A percentile compares a stretch with the other conserved stretches of the same genome.
phyloP scores from a whole-genome alignment of 495 filamentous ascomycete species.

The Xylaria bambusicola region DNA sequence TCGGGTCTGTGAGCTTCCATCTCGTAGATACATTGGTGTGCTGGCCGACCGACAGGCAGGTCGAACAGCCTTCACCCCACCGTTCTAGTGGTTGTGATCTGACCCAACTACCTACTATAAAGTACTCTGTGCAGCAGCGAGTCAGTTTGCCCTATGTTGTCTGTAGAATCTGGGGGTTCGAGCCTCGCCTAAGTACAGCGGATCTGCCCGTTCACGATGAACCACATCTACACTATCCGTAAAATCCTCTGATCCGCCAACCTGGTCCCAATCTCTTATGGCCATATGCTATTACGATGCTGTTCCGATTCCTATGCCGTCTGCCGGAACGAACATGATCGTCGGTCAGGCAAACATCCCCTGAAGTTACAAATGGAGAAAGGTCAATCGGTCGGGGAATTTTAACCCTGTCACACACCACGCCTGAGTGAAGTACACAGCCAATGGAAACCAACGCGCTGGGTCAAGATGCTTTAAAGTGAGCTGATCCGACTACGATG shows the following conservation, averaged over 20 bases:
- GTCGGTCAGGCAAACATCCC: constrained; percentile 7
- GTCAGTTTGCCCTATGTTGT: constrained; percentile 2
- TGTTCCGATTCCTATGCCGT: not conserved
- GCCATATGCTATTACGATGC: not conserved
- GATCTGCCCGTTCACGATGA: not conserved
- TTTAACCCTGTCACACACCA: constrained; percentile 15
- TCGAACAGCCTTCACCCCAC: constrained; percentile 4
- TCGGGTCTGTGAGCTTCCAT: constrained; percentile 11
- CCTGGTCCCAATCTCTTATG: not conserved
- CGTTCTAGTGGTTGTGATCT: not conserved
- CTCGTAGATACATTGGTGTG: too few relatives aligned
- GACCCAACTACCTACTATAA: not conserved
- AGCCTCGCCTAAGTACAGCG: not conserved
- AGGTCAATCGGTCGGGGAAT: constrained; percentile 12
- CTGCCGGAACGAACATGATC: constrained; percentile 6
- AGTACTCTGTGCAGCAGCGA: too few relatives aligned
- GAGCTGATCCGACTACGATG: constrained; percentile 18
- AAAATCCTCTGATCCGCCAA: not conserved
- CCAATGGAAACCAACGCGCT: constrained; percentile 20
- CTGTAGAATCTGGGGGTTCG: not conserved
- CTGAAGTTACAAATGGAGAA: constrained; percentile 13
- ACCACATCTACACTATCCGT: not conserved
- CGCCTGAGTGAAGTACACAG: constrained; percentile 14
- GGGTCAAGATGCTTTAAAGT: constrained; percentile 15
- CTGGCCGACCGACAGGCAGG: too few relatives aligned